Base-by-base conservation (phyloP, 2,329 filamentous ascomycete species). In the Fusarium sp. region DNA sequence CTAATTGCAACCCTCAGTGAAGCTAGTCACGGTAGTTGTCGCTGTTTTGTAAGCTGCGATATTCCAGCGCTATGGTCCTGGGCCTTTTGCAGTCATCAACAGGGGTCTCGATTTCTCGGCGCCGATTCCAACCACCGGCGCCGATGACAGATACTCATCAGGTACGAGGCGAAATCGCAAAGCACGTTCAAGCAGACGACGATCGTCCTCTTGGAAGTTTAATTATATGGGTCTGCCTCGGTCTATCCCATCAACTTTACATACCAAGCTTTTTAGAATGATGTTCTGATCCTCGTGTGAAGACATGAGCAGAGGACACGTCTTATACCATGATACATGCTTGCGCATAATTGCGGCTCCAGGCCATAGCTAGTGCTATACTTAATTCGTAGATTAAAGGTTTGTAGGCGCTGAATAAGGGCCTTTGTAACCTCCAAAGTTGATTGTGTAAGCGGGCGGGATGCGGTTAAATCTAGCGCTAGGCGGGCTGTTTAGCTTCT, bases 371-470 rank as follows among this genome's bases (percentile, higher is more conserved):
- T 32, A 23, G 47, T 33, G 30, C 21, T 33, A 30, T 19, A 23
- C n/a, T 67, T 19, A 32, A 28, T 12, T 28, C 42, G 25, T 33
- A 42, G 21, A 28, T 30, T 23, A 40, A 58, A 32, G 46, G 44
- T 35, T 35, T 38, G 18, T 47, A 35, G 46, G 37, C 28, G 59
- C 59, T 57, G 59, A 65, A 52, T 58, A 73, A 72, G 40, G 46
- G 21, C 58, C n/a, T 49, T 47, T 58, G 50, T 64, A 64, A 59
- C 47, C 25, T 60, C 53, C 25, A 44, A 37, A 44, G 19, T 61
- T 43, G 49, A 42, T 49, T 67, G 54, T 67, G 66, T 73, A 67
- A 73, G 71, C 70, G 70, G 71, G 46, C 61, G 70, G 71, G 43
- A 71, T 35, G 46, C 47, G 40, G 70, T 42, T 54, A 52, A 60